Evolutionary conservation across 305 asterid species (phyloP), one percentile per base, ranked within the genome.

Genomic region (Fraxinus floribunda): DNA sequence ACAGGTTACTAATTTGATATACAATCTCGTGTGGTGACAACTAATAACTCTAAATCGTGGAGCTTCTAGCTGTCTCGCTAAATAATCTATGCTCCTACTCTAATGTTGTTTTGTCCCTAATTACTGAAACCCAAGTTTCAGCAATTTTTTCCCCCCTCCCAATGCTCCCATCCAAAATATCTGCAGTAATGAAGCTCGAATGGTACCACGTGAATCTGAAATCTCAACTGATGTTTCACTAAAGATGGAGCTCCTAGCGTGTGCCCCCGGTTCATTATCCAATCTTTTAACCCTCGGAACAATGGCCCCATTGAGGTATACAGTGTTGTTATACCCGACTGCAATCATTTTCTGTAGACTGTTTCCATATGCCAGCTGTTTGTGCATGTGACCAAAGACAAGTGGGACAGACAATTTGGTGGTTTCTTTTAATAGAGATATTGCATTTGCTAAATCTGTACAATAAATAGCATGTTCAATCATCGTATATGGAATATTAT

Each of bases 331-430:
- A 35, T 90, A 92, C 71, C 93, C 97, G 62, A 90, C 88, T 78
- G 89, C 97, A 66, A 95, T 75, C 99, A 95, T 95, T 87, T 93
- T 92, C 39, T 96, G 93, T 82, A 83, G 84, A 82, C 91, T 96
- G 44, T 84, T 86, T 79, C 97, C 93, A 87, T 76, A 80, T 60
- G 93, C 94, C 76, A 95, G 92, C 76, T 79, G 85, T 83, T 95
- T 94, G 77, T 95, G 97, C 98, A 94, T 93, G 94, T 94, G 99
- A 72, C 98, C 98, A 83, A 94, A 93, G 86, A 93, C 97, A 88
- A 95, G 79, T 57, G 92, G 91, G 86, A 92, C 86, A 1, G 90
- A 66, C 83, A 86, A 41, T 75, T 88, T 79, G 57, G 91, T 85
- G 70, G 84, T 86, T 83, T 87, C 91, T 86, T 92, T 94, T 76